Evolutionary conservation across 139 green algal species (phyloP), one percentile per base, ranked within the genome.

Genomic region (Edaphochlamys debaryana): DNA sequence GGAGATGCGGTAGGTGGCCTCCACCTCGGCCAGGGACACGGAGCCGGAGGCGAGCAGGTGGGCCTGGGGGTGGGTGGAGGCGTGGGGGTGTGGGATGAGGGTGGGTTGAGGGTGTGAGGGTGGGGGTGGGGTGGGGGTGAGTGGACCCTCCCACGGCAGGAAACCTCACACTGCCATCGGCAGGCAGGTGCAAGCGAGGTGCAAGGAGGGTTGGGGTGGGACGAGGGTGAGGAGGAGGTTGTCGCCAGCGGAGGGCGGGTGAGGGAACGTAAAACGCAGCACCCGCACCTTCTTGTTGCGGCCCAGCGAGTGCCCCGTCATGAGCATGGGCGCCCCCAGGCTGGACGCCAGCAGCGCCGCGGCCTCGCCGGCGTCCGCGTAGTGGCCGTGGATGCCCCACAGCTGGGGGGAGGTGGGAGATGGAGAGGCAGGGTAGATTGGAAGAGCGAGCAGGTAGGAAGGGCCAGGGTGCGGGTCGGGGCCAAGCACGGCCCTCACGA

Each of bases 221-320:
- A n/a, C n/a, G n/a, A n/a, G n/a, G n/a, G n/a, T n/a, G n/a, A n/a
- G n/a, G n/a, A n/a, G n/a, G n/a, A n/a, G n/a, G n/a, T n/a, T n/a
- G n/a, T n/a, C n/a, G n/a, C n/a, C n/a, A n/a, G n/a, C n/a, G n/a
- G n/a, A n/a, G n/a, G n/a, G n/a, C n/a, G n/a, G n/a, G n/a, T n/a
- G n/a, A n/a, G n/a, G n/a, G n/a, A n/a, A n/a, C n/a, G n/a, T n/a
- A n/a, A n/a, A n/a, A n/a, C n/a, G n/a, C n/a, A n/a, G 32, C 32
- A 70, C 11, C 11, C 76, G 8, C 77, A 83, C 77, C 79, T 70
- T 79, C 52, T 88, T 99, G 93, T 99, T 99, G 36, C 96, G 87
- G 13, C 96, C 96, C 76, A 99, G 92, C 62, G 89, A 95, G 92
- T 99, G 96, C 19, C 95, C 96, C 32, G 96, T 99, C 62, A 98